Percentiles rank a stretch among this genome's conserved stretches.
Conservation (phyloP, 805 yeast genomes). For the Zygotorulaspora sp. region DNA sequence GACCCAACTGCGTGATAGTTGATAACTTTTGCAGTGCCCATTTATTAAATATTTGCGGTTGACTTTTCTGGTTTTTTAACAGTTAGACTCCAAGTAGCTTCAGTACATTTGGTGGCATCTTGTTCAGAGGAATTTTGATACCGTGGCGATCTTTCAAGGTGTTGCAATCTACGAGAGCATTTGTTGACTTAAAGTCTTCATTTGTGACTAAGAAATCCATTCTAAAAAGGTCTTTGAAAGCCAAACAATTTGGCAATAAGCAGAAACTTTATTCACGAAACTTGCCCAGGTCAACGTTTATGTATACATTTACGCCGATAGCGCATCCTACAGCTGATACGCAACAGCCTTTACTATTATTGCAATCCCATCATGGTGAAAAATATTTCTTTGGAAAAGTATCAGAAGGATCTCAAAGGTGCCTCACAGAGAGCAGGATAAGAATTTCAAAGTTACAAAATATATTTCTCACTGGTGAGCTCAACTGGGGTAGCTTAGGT, state of each 20-base stretch:
- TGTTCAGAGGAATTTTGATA: too few species aligned
- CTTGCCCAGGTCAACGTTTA: conserved; percentile 20
- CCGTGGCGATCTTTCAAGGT: conserved; percentile 15
- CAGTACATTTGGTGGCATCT: too few species aligned
- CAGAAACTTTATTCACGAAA: conserved; percentile 5
- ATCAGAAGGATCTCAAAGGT: conserved; percentile 84
- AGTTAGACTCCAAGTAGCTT: too few species aligned
- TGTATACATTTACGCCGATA: conserved; percentile 50
- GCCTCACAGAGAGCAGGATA: conserved; percentile 55
- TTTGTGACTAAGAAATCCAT: neutral
- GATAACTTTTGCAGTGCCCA: too few species aligned
- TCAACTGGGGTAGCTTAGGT: conserved; percentile 75
- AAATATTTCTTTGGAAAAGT: conserved; percentile 69
- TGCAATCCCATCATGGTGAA: conserved; percentile 39
- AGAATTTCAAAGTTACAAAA: conserved; percentile 55
- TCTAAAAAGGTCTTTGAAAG: neutral
- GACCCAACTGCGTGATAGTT: too few species aligned
- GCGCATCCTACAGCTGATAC: conserved; percentile 63
- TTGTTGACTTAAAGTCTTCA: conserved; percentile 3
- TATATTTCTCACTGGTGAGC: conserved; percentile 73
- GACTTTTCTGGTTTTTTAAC: too few species aligned
- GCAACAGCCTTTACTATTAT: conserved; percentile 49
- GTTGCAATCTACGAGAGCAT: conserved; percentile 6
- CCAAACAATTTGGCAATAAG: neutral
- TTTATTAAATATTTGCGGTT: too few species aligned